Conservation (phyloP, 179 eudicot genomes). For the Kewa caespitosa region DNA sequence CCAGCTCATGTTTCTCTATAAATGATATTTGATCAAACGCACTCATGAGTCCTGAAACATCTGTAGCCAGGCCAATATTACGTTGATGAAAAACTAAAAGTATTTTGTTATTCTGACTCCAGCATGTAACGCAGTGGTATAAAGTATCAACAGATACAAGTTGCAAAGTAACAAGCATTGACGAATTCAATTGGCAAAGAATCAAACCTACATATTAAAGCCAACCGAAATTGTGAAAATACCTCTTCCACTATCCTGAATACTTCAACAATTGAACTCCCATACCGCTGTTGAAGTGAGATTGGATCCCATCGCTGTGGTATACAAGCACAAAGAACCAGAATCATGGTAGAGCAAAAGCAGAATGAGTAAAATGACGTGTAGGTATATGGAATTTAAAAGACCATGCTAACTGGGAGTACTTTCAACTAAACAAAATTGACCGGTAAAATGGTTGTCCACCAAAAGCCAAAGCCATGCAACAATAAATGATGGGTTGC, state of each 20-base stretch:
- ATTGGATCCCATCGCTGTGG: constrained; percentile 84
- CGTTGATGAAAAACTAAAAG: background rate
- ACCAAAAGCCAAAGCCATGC: background rate
- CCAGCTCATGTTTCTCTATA: constrained; percentile 1
- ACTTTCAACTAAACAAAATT: background rate
- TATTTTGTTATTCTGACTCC: background rate
- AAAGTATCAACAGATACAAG: background rate
- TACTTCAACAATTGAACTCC: constrained; percentile 97
- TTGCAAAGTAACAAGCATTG: background rate
- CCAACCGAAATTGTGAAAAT: constrained; percentile 19
- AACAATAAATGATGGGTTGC: background rate
- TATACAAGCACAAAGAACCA: constrained; percentile 23
- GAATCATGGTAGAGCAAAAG: constrained; percentile 3
- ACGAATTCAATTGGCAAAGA: too few relatives aligned
- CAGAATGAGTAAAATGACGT: constrained; percentile 3
- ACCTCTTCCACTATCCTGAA: constrained; percentile 99
- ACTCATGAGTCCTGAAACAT: background rate
- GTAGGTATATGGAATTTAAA: constrained; percentile 2
- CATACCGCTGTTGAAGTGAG: constrained; percentile 95
- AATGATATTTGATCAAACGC: background rate
- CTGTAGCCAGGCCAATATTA: background rate
- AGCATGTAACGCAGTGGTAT: background rate
- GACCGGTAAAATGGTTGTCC: background rate
- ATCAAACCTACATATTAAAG: background rate
- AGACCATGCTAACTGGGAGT: background rate